These are phyloP conservation scores for Apiospora rasikravindrae DNA, from an alignment of 2,329 filamentous ascomycete genomes.

Conservation along the genomic window DNA sequence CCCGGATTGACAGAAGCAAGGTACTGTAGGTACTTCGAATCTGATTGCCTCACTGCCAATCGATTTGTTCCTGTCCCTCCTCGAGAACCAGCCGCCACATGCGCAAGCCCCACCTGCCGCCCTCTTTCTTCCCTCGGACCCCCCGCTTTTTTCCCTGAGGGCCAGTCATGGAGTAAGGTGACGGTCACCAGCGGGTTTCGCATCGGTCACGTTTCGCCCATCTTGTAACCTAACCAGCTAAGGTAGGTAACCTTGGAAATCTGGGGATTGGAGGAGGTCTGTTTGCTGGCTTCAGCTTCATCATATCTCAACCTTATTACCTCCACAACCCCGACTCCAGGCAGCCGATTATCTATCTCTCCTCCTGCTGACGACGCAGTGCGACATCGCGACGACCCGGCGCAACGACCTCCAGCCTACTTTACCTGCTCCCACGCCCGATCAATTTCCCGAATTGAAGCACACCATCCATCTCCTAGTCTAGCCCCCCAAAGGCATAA, in stretches of 20 bases:
- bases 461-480: background rate
- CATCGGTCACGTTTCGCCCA: background rate
- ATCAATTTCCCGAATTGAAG: background rate
- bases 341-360: background rate
- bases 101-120: background rate
- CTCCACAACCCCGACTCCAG: conserved; percentile 8
- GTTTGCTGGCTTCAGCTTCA: conserved; percentile 13
- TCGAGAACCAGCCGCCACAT: background rate
- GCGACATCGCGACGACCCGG: background rate
- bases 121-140: background rate
- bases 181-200: background rate
- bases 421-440: background rate
- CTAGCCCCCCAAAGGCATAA: conserved; percentile 6
- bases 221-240: background rate
- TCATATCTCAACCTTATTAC: conserved; percentile 7
- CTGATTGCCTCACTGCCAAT: background rate
- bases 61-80: background rate
- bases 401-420: background rate
- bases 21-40: background rate
- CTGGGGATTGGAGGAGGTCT: conserved; percentile 14
- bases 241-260: background rate
- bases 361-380: conserved; percentile 6
- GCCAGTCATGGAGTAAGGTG: background rate
- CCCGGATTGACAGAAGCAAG: background rate
- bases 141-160: background rate